Evolutionary conservation across 2,329 filamentous ascomycete species (phyloP).

Genomic region (Cladosporium sp.): DNA sequence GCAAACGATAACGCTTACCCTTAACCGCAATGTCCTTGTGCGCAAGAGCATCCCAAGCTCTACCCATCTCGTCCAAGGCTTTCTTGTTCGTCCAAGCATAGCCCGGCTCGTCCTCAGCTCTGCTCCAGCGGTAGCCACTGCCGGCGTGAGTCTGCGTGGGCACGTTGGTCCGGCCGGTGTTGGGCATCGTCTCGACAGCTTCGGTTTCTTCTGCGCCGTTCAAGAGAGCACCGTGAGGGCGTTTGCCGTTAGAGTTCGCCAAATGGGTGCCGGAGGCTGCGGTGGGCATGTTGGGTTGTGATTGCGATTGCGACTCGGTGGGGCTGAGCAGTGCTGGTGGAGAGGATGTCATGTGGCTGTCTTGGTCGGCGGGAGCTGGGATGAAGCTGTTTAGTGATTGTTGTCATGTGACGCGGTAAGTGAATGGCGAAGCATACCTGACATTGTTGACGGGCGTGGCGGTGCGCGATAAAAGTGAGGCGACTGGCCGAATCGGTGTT

Average conservation of each 20-base stretch:
- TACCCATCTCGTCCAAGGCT: slow-evolving; percentile 52
- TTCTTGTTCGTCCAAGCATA: slow-evolving; percentile 55
- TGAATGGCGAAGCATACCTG: neutral
- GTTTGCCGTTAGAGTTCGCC: slow-evolving; percentile 36
- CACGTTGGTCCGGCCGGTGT: slow-evolving; percentile 15
- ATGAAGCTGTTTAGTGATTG: slow-evolving; percentile 23
- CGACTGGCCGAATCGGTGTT: neutral
- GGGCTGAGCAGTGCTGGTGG: slow-evolving; percentile 33
- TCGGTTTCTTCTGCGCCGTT: slow-evolving; percentile 29
- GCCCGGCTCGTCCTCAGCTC: slow-evolving; percentile 42
- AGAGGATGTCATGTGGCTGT: slow-evolving; percentile 41
- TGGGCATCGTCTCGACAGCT: slow-evolving; percentile 20
- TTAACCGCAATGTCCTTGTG: slow-evolving; percentile 43
- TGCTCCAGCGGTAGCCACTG: slow-evolving; percentile 32
- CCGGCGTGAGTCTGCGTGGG: slow-evolving; percentile 25
- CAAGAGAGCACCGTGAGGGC: slow-evolving; percentile 32
- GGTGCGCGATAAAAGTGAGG: neutral
- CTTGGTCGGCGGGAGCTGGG: slow-evolving; percentile 35
- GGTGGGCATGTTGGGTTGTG: slow-evolving; percentile 35
- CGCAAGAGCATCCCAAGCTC: slow-evolving; percentile 47
- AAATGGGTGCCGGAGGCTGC: slow-evolving; percentile 16
- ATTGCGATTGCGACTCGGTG: slow-evolving; percentile 49
- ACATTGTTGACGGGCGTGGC: slow-evolving; percentile 6
- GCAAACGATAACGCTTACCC: slow-evolving; percentile 23
- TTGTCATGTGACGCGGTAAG: slow-evolving; percentile 42